Conservation (phyloP, 306 rosid genomes). For the Cicer chorassanicum region DNA sequence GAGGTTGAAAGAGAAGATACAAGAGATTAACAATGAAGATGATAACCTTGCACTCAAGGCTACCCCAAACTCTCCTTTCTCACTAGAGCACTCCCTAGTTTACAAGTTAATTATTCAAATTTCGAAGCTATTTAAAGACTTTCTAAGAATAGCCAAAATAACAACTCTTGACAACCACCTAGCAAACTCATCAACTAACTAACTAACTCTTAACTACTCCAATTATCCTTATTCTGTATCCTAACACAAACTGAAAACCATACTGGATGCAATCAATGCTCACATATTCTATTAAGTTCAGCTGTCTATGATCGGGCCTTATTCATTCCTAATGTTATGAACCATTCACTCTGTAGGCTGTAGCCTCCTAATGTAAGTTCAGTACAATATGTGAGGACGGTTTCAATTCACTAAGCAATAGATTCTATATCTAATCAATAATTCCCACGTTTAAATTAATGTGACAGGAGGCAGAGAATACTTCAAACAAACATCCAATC, state of each 20-base stretch:
- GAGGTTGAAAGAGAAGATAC: too few relatives aligned
- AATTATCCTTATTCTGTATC: too few relatives aligned
- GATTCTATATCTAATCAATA: conserved; percentile 23
- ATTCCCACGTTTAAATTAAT: conserved; percentile 14
- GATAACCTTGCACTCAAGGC: too few relatives aligned
- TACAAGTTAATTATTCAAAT: too few relatives aligned
- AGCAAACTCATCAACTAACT: too few relatives aligned
- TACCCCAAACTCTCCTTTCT: too few relatives aligned
- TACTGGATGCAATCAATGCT: conserved; percentile 2
- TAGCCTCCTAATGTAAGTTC: conserved; percentile 12
- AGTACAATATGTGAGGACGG: background rate
- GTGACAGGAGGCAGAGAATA: background rate
- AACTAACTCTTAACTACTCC: too few relatives aligned
- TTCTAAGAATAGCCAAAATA: too few relatives aligned
- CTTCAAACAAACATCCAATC: background rate
- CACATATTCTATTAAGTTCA: background rate
- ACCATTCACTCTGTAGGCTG: background rate
- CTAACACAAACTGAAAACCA: background rate
- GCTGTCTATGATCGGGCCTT: background rate
- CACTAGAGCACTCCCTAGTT: too few relatives aligned
- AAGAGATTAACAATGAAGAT: too few relatives aligned
- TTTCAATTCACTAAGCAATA: conserved; percentile 9
- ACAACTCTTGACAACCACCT: too few relatives aligned
- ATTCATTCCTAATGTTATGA: conserved; percentile 28
- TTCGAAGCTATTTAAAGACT: too few relatives aligned